Evolutionary conservation across 2,329 filamentous ascomycete genomes (phyloP), one percentile per base, ranked within the genome.

Genomic region (Aspergillus tamarii): DNA sequence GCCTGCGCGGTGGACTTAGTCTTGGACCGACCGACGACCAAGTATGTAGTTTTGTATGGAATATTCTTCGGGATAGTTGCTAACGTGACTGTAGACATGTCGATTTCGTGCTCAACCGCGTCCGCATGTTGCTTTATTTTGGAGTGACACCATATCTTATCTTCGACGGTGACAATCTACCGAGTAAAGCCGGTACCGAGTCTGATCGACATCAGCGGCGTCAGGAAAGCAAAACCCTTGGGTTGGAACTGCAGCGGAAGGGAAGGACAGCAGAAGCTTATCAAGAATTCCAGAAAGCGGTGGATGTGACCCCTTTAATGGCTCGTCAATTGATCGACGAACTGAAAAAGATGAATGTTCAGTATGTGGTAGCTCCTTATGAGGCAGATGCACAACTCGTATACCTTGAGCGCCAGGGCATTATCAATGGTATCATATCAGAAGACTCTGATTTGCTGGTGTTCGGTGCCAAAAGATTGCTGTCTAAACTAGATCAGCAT

Each of bases 331-430:
- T 98, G 59, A 99, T 99, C 63, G 93, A 97, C 69, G 92, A 96
- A 76, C 84, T 98, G 72, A 97, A 96, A 80, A 87, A 88, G 72
- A 82, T 89, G 72, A 85, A 88, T 45, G 85, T 99, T 19, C 87
- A 92, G 62, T 98, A 97, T 75, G 85, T 99, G 61, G 96, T 99
- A 21, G 95, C 95, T 0, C 95, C 95, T 0, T 99, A 97, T 79
- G 95, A 99, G 82, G 95, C 95, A 54, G 95, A 99, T 78, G 90
- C 94, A n/a, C 94, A 99, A 78, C 85, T 99, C 71, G 94, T 93
- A 30, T 99, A 98, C 74, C 85, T 99, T 43, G 95, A 99, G 79
- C 89, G 89, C 57, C 87, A 92, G 64, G 94, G 94, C 1, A 82
- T 94, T 57, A 91, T 97, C 70, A 83, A 89, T 69, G 96, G 93